phyloP scores from a whole-genome alignment of 495 filamentous ascomycete species.

The Tirmania nivea region DNA sequence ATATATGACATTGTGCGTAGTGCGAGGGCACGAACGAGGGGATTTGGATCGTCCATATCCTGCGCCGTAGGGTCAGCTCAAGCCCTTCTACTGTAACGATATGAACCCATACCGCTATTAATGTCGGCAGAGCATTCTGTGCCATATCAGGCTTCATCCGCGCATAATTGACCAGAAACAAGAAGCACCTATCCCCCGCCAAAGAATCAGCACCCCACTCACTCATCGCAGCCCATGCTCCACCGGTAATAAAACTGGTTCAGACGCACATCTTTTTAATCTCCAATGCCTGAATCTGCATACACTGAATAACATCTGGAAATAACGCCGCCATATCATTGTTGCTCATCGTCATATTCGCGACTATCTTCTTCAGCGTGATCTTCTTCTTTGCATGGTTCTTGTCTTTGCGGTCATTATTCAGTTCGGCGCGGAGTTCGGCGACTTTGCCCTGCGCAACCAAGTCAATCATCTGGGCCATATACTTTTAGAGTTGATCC shows the following conservation, averaged over 20 bases:
- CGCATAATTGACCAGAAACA: constrained; percentile 93
- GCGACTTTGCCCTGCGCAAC: constrained; percentile 83
- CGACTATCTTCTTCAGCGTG: constrained; percentile 97
- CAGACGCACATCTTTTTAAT: constrained; percentile 87
- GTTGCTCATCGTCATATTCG: constrained; percentile 99
- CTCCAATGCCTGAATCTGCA: constrained; percentile 81
- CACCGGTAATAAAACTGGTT: constrained; percentile 14
- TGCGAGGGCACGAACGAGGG: constrained; percentile 77
- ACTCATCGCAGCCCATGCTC: not conserved
- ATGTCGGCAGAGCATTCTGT: constrained; percentile 70
- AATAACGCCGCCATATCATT: constrained; percentile 98
- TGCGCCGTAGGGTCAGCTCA: constrained; percentile 20
- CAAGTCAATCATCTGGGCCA: not conserved
- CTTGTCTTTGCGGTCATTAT: constrained; percentile 95
- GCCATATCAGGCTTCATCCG: constrained; percentile 87
- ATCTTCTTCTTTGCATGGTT: constrained; percentile 94
- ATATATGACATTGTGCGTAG: constrained; percentile 93
- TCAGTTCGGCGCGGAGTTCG: constrained; percentile 85
- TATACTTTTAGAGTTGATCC: not conserved
- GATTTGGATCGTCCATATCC: constrained; percentile 90
- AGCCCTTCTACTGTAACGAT: not conserved
- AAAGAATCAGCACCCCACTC: not conserved
- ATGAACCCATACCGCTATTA: constrained; percentile 43
- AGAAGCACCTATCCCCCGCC: constrained; percentile 34
- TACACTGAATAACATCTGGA: constrained; percentile 82